Conservation (phyloP, 352 stramenopile species). For the Phytophthora melonis region DNA sequence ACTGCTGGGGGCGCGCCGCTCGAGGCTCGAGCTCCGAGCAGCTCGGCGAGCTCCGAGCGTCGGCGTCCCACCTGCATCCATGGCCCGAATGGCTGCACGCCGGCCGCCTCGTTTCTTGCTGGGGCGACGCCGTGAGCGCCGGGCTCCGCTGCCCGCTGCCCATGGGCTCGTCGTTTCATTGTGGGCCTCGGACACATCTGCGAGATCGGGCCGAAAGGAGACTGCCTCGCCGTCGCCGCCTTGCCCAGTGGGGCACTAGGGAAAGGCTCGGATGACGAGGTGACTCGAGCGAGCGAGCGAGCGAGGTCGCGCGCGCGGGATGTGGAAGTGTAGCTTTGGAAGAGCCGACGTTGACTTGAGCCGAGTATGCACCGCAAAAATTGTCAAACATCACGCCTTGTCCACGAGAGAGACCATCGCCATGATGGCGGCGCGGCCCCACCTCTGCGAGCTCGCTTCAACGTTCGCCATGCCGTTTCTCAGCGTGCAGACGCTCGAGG, state of each 20-base stretch:
- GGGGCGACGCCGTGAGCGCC: slow-evolving; percentile 7
- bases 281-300: slow-evolving; percentile 1
- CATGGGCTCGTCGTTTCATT: slow-evolving; percentile 31
- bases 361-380: slow-evolving; percentile 20
- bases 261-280: slow-evolving; percentile 41
- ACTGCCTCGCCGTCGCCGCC: slow-evolving; percentile 10
- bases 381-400: slow-evolving; percentile 29
- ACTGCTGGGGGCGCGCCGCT: slow-evolving; percentile 20
- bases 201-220: slow-evolving; percentile 33
- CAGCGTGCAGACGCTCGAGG: slow-evolving; percentile 24
- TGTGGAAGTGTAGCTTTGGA: slow-evolving; percentile 12
- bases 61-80: slow-evolving; percentile 5
- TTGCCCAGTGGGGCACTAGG: slow-evolving; percentile 8
- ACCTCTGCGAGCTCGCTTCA: slow-evolving; percentile 29
- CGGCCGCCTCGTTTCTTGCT: slow-evolving; percentile 23
- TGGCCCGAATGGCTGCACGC: slow-evolving; percentile 11
- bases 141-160: not conserved
- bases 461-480: slow-evolving; percentile 33
- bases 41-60: no score
- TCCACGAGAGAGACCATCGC: slow-evolving; percentile 27
- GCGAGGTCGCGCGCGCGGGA: not conserved
- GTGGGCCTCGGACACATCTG: slow-evolving; percentile 30
- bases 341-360: slow-evolving; percentile 14
- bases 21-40: not conserved
- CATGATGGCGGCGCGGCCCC: slow-evolving; percentile 21